Conservation (phyloP, 305 asterid genomes). For the Fraxinus greggii region DNA sequence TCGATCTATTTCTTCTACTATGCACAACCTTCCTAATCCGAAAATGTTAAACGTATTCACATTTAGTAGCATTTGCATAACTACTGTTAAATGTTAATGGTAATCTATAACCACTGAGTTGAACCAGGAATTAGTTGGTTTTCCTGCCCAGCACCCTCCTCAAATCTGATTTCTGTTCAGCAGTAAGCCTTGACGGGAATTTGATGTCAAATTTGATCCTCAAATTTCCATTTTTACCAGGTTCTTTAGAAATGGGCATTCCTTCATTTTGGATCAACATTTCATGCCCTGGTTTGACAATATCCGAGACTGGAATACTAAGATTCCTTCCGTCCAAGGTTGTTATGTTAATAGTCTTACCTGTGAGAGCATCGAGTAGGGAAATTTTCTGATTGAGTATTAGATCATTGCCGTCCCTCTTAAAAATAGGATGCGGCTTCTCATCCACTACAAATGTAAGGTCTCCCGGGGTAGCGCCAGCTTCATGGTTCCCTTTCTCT, state of each 20-base stretch:
- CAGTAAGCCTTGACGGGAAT: constrained; percentile 75
- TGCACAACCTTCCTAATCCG: constrained; percentile 54
- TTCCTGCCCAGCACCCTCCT: constrained; percentile 71
- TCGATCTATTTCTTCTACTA: constrained; percentile 41
- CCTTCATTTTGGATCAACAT: constrained; percentile 73
- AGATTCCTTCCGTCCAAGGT: constrained; percentile 75
- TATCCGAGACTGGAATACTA: constrained; percentile 51
- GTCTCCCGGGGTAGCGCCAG: constrained; percentile 77
- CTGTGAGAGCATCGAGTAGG: constrained; percentile 82
- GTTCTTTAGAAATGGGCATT: constrained; percentile 91
- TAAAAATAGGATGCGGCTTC: constrained; percentile 69
- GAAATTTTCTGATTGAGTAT: constrained; percentile 57
- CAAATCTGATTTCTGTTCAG: constrained; percentile 79
- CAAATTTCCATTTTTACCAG: constrained; percentile 68
- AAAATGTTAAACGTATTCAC: constrained; percentile 48
- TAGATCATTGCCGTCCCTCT: constrained; percentile 83
- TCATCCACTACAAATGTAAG: constrained; percentile 80
- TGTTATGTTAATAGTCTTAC: constrained; percentile 60
- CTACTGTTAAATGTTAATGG: constrained; percentile 35
- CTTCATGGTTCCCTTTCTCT: constrained; percentile 83
- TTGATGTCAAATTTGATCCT: constrained; percentile 84
- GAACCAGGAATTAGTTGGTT: constrained; percentile 27
- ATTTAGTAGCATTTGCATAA: constrained; percentile 37
- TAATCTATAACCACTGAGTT: not conserved
- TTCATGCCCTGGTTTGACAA: constrained; percentile 84